Percentiles rank a stretch among this genome's conserved stretches.
phyloP scores from a whole-genome alignment of 2,329 filamentous ascomycete species.

The Seiridium cupressi region DNA sequence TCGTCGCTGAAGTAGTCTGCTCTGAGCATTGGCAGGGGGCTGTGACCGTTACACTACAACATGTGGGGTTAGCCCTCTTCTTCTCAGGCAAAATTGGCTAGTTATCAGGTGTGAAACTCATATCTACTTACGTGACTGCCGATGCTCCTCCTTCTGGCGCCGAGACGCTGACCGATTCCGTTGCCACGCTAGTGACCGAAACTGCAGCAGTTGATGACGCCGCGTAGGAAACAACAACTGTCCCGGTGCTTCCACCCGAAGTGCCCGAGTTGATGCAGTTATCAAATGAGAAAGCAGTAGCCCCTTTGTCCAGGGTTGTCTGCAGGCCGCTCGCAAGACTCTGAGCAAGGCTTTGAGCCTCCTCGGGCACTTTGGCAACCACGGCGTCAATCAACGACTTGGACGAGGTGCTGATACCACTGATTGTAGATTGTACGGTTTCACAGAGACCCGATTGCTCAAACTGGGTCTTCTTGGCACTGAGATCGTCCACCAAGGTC shows the following conservation, averaged over 20 bases:
- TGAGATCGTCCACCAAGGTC: conserved; percentile 16
- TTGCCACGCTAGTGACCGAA: not conserved
- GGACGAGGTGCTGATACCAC: conserved; percentile 12
- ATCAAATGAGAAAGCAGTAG: conserved; percentile 11
- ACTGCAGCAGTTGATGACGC: not conserved
- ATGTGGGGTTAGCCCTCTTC: too few relatives aligned
- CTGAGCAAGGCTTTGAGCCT: conserved; percentile 12
- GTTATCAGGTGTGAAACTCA: too few relatives aligned
- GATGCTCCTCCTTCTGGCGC: not conserved
- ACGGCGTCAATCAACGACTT: conserved; percentile 17
- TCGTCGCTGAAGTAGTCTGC: not conserved
- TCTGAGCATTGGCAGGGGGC: not conserved
- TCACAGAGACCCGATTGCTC: conserved; percentile 18
- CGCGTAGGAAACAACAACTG: not conserved
- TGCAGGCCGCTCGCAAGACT: conserved; percentile 12
- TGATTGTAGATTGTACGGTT: conserved; percentile 10
- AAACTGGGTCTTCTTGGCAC: conserved; percentile 19
- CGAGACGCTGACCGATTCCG: not conserved
- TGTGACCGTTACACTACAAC: not conserved
- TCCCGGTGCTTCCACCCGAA: not conserved
- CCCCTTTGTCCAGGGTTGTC: conserved; percentile 12
- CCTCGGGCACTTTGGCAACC: conserved; percentile 16
- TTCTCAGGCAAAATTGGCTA: too few relatives aligned
- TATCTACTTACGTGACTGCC: too few relatives aligned
- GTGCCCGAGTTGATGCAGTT: conserved; percentile 14